phyloP scores from a whole-genome alignment of 306 rosid genomes.

The peach (Prunus persica) region DNA sequence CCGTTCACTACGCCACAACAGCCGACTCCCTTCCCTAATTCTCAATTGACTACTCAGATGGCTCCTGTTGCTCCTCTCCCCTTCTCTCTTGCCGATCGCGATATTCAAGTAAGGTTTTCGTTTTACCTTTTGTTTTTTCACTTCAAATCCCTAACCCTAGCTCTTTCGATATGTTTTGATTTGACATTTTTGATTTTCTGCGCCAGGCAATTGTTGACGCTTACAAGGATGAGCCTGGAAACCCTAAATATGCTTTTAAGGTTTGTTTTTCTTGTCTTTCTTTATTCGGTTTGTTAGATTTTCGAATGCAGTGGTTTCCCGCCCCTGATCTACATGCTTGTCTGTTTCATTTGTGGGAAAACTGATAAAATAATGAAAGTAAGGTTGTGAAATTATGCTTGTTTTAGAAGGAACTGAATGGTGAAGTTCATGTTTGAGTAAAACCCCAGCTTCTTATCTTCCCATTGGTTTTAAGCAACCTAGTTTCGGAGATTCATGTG shows the following conservation, averaged over 20 bases:
- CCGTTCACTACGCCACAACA: conserved; percentile 44
- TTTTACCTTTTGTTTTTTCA: neutral
- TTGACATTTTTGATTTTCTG: conserved; percentile 7
- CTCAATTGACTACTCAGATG: conserved; percentile 85
- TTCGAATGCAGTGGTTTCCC: conserved; percentile 3
- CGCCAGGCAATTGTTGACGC: conserved; percentile 80
- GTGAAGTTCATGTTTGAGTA: neutral
- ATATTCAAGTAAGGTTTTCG: conserved; percentile 57
- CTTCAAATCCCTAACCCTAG: neutral
- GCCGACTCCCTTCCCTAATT: conserved; percentile 39
- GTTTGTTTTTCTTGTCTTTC: conserved; percentile 33
- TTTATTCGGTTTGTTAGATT: neutral
- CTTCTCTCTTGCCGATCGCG: conserved; percentile 88
- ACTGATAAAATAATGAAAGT: neutral
- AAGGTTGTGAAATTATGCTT: neutral
- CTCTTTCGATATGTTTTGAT: neutral
- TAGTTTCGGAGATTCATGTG: conserved; percentile 7
- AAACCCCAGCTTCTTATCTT: neutral
- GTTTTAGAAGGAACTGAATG: neutral
- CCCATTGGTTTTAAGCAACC: neutral
- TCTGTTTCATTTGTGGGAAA: neutral
- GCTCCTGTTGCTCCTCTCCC: conserved; percentile 90
- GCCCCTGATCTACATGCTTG: neutral
- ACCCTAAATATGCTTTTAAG: conserved; percentile 90
- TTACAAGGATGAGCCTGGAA: conserved; percentile 85